Percentiles rank a stretch among this genome's conserved stretches.
Conservation (phyloP, 495 filamentous ascomycete genomes). For the Talaromyces thailandensis region DNA sequence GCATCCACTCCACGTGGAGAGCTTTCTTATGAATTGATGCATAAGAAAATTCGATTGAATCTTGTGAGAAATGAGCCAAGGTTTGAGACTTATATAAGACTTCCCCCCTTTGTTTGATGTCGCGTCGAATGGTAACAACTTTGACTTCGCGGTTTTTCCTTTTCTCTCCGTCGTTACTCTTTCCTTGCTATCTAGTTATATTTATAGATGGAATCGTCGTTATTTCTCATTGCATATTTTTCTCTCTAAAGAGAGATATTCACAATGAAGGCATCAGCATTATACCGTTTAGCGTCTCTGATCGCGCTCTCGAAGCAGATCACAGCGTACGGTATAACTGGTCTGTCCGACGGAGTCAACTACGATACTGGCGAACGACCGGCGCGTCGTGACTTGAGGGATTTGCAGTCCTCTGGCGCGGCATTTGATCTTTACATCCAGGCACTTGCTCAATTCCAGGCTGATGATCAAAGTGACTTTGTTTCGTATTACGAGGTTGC, state of each 20-base stretch:
- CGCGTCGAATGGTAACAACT: not conserved
- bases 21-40: not conserved
- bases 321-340: conserved; percentile 13
- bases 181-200: not conserved
- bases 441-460: conserved; percentile 16
- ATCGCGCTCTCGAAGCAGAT: not conserved
- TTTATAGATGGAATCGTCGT: not conserved
- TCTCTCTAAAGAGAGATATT: not conserved
- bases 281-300: not conserved
- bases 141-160: not conserved
- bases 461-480: conserved; percentile 12
- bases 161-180: not conserved
- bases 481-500: conserved; percentile 19
- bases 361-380: conserved; percentile 13
- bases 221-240: not conserved
- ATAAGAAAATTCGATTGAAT: not conserved
- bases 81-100: not conserved
- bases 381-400: conserved; percentile 15
- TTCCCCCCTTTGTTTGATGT: not conserved
- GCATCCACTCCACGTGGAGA: not conserved
- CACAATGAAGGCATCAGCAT: not conserved
- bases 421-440: conserved; percentile 24
- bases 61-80: not conserved
- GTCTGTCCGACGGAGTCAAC: conserved; percentile 14
- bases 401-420: conserved; percentile 15